phyloP scores from a whole-genome alignment of 2,329 filamentous ascomycete genomes.

The Coniochaeta sp. region DNA sequence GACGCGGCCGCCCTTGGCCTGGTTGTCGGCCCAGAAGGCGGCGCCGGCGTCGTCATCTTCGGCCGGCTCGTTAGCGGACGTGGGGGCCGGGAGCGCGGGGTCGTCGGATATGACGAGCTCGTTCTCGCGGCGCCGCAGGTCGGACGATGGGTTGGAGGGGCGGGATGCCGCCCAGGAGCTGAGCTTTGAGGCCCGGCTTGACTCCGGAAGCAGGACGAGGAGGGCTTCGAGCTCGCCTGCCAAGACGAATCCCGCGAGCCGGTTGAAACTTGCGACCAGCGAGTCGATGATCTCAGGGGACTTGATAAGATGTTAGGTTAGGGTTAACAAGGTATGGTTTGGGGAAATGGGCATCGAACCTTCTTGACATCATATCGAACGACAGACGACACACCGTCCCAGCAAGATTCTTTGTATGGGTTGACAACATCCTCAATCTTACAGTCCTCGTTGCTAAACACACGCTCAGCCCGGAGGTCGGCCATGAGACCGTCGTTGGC shows the following conservation, averaged over 20 bases:
- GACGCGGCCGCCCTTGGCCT: constrained; percentile 36
- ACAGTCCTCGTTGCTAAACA: constrained; percentile 28
- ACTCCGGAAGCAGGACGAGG: constrained; percentile 46
- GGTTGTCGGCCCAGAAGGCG: constrained; percentile 15
- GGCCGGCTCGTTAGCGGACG: constrained; percentile 8
- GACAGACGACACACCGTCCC: constrained; percentile 33
- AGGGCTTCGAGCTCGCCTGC: constrained; percentile 48
- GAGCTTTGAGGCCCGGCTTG: constrained; percentile 27
- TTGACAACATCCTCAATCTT: constrained; percentile 31
- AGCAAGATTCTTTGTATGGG: constrained; percentile 35
- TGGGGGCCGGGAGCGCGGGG: constrained; percentile 7
- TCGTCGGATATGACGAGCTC: constrained; percentile 36
- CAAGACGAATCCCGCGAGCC: constrained; percentile 36
- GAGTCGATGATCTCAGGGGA: constrained; percentile 32
- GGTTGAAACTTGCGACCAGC: constrained; percentile 35
- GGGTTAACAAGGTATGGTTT: neutral
- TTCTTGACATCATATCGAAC: constrained; percentile 35
- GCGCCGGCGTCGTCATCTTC: too few species aligned
- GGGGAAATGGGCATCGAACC: constrained; percentile 22
- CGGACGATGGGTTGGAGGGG: constrained; percentile 19
- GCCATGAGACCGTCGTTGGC: constrained; percentile 35
- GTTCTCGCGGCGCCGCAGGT: constrained; percentile 40
- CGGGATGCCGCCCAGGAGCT: constrained; percentile 30
- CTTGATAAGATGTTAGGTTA: constrained; percentile 16
- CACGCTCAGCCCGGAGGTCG: constrained; percentile 25